Conservation (phyloP, 495 filamentous ascomycete species). For the Aspergillus campestris region DNA sequence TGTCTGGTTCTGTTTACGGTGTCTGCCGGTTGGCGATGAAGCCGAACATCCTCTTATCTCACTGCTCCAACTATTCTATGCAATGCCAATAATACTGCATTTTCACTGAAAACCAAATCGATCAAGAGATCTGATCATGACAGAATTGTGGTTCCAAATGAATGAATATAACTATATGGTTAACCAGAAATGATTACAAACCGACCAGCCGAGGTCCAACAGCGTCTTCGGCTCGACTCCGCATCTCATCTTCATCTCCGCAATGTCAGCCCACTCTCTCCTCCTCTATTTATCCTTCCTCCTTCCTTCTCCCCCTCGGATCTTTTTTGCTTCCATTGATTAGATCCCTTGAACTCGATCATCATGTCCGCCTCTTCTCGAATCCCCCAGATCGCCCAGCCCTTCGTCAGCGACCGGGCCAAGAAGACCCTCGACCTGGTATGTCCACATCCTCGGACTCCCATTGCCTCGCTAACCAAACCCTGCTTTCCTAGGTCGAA, state of each 20-base stretch:
- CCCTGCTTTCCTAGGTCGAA: conserved; percentile 54
- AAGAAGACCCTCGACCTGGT: conserved; percentile 64
- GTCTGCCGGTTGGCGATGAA: neutral
- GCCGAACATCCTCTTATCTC: neutral
- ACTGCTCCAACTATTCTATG: too few species aligned
- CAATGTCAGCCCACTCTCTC: conserved; percentile 3
- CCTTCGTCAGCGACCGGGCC: conserved; percentile 70
- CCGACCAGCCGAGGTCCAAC: conserved; percentile 9
- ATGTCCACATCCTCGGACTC: conserved; percentile 5
- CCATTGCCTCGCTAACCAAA: neutral
- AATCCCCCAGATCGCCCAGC: conserved; percentile 59
- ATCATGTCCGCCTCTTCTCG: conserved; percentile 52
- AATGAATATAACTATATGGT: neutral
- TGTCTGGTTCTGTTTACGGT: neutral
- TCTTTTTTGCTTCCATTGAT: neutral
- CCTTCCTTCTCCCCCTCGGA: neutral
- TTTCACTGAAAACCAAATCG: too few species aligned
- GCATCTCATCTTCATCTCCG: conserved; percentile 3
- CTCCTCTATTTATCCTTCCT: conserved; percentile 12
- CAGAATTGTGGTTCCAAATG: neutral
- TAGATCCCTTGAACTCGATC: too few species aligned
- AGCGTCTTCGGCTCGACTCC: conserved; percentile 6
- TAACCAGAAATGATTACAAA: neutral
- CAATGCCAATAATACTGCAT: too few species aligned
- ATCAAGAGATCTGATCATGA: too few species aligned